A percentile compares a stretch with the other conserved stretches of the same genome.
phyloP scores from a whole-genome alignment of 2,329 filamentous ascomycete genomes.

The Aspergillus japonicus region DNA sequence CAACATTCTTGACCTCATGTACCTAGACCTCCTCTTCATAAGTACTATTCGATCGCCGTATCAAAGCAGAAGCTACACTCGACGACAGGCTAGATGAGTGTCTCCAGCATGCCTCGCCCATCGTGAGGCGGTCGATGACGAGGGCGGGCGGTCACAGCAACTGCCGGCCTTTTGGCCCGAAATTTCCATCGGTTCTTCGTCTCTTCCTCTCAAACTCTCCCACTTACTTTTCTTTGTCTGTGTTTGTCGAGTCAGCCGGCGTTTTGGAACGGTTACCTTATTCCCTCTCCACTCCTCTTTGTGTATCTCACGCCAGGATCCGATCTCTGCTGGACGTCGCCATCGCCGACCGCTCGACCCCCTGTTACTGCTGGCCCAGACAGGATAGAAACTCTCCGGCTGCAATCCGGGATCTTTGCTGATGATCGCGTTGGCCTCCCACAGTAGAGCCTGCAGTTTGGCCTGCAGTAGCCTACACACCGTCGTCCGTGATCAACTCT shows the following conservation, averaged over 20 bases:
- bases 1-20: too few relatives aligned
- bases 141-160: background rate
- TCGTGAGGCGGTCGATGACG: background rate
- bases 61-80: background rate
- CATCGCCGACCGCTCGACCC: background rate
- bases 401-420: slow-evolving; percentile 23
- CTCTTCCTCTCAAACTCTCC: background rate
- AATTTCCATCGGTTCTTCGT: background rate
- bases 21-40: background rate
- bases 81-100: background rate
- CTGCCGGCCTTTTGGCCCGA: background rate
- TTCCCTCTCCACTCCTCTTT: slow-evolving; percentile 3
- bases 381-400: slow-evolving; percentile 15
- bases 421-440: slow-evolving; percentile 34
- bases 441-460: slow-evolving; percentile 34
- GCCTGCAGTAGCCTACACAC: slow-evolving; percentile 35
- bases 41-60: background rate
- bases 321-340: background rate
- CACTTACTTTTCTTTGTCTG: background rate
- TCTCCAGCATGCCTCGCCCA: background rate
- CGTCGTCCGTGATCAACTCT: slow-evolving; percentile 24
- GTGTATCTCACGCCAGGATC: background rate
- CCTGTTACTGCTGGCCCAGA: slow-evolving; percentile 12
- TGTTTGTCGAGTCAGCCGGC: background rate
- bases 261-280: background rate